These are phyloP conservation scores for Lipomyces japonicus DNA, from an alignment of 805 yeast species.

Conservation along the genomic window DNA sequence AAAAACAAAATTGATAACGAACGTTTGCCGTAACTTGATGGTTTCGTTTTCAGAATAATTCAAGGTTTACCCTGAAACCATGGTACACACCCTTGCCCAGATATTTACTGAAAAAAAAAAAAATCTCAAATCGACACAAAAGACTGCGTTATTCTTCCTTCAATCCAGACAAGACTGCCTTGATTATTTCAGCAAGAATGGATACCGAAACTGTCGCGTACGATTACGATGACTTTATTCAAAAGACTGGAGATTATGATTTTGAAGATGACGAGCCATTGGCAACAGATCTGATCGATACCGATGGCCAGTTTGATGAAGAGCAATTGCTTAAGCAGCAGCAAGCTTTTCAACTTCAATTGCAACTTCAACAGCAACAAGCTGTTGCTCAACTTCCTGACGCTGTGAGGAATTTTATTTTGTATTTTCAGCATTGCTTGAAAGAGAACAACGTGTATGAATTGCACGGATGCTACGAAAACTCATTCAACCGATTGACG, in stretches of 20 bases:
- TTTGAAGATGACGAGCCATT: constrained; percentile 32
- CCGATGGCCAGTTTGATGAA: constrained; percentile 34
- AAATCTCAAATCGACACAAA: background rate
- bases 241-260: constrained; percentile 32
- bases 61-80: too few relatives aligned
- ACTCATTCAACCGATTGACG: constrained; percentile 45
- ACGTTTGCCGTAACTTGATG: too few relatives aligned
- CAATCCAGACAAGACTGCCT: too few relatives aligned
- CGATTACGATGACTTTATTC: constrained; percentile 29
- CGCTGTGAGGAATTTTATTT: constrained; percentile 44
- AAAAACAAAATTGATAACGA: too few relatives aligned
- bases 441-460: constrained; percentile 45
- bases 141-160: background rate
- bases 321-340: constrained; percentile 37
- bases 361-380: constrained; percentile 31
- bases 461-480: constrained; percentile 46
- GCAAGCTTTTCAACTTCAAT: constrained; percentile 32
- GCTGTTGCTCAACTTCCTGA: constrained; percentile 41
- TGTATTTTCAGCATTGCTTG: constrained; percentile 44
- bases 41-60: too few relatives aligned
- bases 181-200: constrained; percentile 5
- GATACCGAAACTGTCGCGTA: constrained; percentile 25
- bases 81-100: background rate
- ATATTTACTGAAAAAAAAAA: background rate
- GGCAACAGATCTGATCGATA: constrained; percentile 30